Evolutionary conservation across 768 basidiomycete species (phyloP).

Genomic region (Mycena amicta): DNA sequence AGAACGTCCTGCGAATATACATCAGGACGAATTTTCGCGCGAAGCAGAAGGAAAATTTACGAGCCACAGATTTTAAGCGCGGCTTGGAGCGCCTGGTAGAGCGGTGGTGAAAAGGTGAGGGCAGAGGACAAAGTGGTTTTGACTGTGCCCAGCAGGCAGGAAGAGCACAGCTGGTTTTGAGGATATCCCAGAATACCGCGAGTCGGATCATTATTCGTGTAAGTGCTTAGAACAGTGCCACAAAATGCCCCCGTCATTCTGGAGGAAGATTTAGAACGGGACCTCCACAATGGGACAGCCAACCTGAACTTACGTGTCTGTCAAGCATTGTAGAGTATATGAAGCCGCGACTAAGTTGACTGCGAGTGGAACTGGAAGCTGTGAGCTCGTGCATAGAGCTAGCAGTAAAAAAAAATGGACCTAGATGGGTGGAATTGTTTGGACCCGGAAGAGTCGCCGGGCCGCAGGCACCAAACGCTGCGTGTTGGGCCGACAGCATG

Average conservation of each 20-base stretch:
- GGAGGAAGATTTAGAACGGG: too few species aligned
- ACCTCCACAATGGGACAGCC: not conserved
- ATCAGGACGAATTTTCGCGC: not conserved
- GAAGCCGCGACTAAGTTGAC: not conserved
- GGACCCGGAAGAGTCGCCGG: too few species aligned
- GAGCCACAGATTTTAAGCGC: not conserved
- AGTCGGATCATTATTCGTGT: too few species aligned
- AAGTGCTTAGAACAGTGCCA: not conserved
- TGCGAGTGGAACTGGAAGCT: not conserved
- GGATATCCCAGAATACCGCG: not conserved
- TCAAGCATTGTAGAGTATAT: not conserved
- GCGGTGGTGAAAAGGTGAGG: not conserved
- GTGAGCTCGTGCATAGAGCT: not conserved
- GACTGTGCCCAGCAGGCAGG: not conserved
- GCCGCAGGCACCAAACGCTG: not conserved
- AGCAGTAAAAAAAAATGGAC: not conserved
- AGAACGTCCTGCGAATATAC: not conserved
- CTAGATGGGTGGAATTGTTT: not conserved
- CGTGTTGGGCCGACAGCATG: not conserved
- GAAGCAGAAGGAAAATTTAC: not conserved
- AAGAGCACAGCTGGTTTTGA: not conserved
- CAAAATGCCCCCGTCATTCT: not conserved
- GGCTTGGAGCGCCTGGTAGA: not conserved
- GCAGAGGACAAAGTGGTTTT: not conserved
- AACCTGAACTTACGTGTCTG: not conserved